Evolutionary conservation across 371 early-diverging fungal species (phyloP).

Genomic region (Mucor sp.): DNA sequence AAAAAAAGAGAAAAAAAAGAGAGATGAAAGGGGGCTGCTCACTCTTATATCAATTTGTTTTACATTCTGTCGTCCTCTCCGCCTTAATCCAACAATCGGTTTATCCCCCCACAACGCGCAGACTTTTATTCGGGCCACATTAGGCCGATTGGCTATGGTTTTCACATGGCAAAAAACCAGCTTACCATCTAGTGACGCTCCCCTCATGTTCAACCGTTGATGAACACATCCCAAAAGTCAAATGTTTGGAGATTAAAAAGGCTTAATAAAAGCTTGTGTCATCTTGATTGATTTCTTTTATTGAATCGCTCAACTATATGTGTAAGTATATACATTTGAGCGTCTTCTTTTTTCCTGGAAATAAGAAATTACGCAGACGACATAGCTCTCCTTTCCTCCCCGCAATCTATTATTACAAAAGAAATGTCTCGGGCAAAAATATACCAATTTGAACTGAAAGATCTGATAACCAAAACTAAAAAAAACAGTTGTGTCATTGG

Average conservation of each 20-base stretch:
- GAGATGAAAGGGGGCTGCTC: background rate
- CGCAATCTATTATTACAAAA: background rate
- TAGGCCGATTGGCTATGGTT: background rate
- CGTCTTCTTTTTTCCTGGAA: background rate
- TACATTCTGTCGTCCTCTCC: background rate
- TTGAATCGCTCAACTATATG: background rate
- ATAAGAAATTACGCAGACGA: background rate
- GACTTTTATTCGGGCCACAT: background rate
- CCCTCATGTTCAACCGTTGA: background rate
- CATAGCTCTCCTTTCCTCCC: background rate
- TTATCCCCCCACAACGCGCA: background rate
- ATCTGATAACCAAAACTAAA: background rate
- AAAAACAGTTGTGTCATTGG: background rate
- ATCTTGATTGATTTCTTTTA: background rate
- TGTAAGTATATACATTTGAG: background rate
- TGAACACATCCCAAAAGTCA: background rate
- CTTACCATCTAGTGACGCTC: background rate
- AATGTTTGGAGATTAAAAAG: background rate
- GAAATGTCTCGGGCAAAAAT: background rate
- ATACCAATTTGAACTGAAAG: background rate
- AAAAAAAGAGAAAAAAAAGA: background rate
- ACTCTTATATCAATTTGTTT: background rate
- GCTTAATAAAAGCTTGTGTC: background rate
- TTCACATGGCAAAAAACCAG: background rate
- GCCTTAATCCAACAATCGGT: background rate